These are phyloP conservation scores for Boletus reticuloceps DNA, from an alignment of 768 basidiomycete species.

Conservation along the genomic window DNA sequence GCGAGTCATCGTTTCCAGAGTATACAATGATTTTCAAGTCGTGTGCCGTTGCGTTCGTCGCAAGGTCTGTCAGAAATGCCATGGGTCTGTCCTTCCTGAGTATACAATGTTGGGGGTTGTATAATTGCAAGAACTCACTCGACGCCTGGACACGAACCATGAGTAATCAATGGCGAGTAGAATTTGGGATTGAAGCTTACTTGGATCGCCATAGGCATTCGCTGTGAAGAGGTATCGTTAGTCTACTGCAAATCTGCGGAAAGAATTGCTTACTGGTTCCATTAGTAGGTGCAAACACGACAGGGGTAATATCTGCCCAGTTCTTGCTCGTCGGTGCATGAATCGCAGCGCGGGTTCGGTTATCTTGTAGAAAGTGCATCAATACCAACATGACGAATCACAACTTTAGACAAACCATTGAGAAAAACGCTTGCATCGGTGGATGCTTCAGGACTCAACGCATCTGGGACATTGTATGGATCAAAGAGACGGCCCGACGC, in stretches of 20 bases:
- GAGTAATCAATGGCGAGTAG: no score
- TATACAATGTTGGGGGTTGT: neutral
- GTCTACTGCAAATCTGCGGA: neutral
- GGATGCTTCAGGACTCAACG: constrained; percentile 40
- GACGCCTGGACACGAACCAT: neutral
- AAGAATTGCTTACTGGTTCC: no score
- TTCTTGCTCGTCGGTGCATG: neutral
- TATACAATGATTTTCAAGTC: neutral
- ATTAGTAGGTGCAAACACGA: no score
- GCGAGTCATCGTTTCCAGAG: neutral
- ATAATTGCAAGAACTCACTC: neutral
- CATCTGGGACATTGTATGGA: constrained; percentile 43
- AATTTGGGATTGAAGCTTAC: neutral
- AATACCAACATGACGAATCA: neutral
- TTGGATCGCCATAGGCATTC: neutral
- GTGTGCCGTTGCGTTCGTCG: neutral
- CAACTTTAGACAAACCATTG: constrained; percentile 38
- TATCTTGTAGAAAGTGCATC: neutral
- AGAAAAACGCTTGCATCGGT: constrained; percentile 53
- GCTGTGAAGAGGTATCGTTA: neutral
- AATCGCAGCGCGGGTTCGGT: neutral
- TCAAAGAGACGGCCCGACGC: constrained; percentile 34
- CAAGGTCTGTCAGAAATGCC: neutral
- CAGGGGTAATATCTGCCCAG: neutral
- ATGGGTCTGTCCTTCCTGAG: neutral